Evolutionary conservation across 305 asterid species (phyloP).

Genomic region (Rubia balearica): DNA sequence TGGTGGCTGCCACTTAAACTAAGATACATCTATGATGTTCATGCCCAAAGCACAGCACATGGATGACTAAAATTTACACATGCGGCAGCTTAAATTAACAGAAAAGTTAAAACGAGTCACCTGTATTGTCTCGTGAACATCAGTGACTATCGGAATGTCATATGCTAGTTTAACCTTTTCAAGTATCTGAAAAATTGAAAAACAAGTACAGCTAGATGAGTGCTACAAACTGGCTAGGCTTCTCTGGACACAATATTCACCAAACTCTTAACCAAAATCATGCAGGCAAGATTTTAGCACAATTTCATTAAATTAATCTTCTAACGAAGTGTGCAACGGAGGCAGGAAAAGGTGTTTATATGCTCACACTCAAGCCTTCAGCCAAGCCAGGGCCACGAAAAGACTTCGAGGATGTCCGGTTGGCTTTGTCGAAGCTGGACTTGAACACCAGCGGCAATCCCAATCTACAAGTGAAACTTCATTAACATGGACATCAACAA

Average conservation of each 20-base stretch:
- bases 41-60: not conserved
- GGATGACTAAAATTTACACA: constrained; percentile 6
- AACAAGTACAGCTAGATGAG: not conserved
- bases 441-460: constrained; percentile 71
- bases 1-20: not conserved
- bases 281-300: not conserved
- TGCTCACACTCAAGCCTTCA: constrained; percentile 63
- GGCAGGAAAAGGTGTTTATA: not conserved
- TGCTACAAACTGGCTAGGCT: not conserved
- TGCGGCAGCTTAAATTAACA: not conserved
- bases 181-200: constrained; percentile 47
- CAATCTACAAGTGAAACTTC: constrained; percentile 29
- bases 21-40: not conserved
- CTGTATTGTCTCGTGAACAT: constrained; percentile 80
- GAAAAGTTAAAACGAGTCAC: constrained; percentile 23
- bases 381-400: constrained; percentile 81
- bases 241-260: not conserved
- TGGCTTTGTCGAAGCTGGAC: constrained; percentile 86
- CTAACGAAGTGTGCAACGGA: not conserved
- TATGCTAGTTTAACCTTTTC: constrained; percentile 71
- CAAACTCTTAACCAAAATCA: not conserved
- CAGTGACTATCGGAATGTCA: constrained; percentile 79
- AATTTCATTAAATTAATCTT: not conserved
- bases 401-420: constrained; percentile 76
- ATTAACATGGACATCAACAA: not conserved